A percentile compares a stretch with the other conserved stretches of the same genome.
phyloP scores from a whole-genome alignment of 192 early-diverging fungal genomes.

The Phlyctochytrium arcticum region DNA sequence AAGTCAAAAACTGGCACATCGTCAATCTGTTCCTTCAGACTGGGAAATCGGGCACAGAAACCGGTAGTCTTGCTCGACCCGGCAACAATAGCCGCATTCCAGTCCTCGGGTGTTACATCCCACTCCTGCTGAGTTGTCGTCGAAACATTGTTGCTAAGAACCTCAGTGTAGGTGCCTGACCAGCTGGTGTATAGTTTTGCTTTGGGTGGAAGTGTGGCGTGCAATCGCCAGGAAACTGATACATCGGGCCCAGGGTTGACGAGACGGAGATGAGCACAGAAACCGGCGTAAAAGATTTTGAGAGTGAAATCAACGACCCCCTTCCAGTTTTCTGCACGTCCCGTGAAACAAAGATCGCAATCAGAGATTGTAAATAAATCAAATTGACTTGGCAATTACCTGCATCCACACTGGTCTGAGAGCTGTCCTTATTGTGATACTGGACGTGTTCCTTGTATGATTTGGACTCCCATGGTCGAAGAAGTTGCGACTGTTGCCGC shows the following conservation, averaged over 20 bases:
- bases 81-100: conserved; percentile 11
- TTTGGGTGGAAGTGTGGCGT: neutral
- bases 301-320: conserved; percentile 20
- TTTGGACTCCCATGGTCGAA: no score
- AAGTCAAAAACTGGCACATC: neutral
- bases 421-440: no score
- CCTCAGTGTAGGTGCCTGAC: conserved; percentile 9
- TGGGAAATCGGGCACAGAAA: conserved; percentile 8
- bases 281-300: conserved; percentile 19
- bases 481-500: no score
- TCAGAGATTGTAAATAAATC: no score
- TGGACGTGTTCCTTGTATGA: no score
- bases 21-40: neutral
- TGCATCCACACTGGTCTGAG: no score
- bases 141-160: no score
- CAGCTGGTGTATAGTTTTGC: neutral
- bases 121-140: neutral
- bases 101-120: neutral
- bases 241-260: conserved; percentile 9
- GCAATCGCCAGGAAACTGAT: neutral
- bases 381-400: no score
- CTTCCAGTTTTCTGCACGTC: no score
- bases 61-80: conserved; percentile 20
- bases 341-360: no score
- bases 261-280: conserved; percentile 16